Evolutionary conservation across 495 filamentous ascomycete species (phyloP).

Genomic region (Penicillium subrubescens): DNA sequence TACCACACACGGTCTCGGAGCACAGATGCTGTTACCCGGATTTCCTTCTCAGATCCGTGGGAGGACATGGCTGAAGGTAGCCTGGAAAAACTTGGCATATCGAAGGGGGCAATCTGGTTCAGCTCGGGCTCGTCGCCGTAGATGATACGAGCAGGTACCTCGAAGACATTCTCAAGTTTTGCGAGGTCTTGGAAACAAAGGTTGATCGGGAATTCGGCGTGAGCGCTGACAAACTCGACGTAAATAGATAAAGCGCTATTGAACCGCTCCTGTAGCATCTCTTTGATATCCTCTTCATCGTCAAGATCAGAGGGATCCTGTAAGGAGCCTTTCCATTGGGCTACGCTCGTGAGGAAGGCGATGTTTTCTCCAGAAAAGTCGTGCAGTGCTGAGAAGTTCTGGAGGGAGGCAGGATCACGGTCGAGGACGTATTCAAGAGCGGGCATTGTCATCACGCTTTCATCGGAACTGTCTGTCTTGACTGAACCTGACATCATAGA

Average conservation of each 20-base stretch:
- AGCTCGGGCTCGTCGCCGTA: neutral
- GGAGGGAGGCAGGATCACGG: constrained; percentile 51
- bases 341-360: constrained; percentile 59
- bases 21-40: neutral
- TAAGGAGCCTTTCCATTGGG: constrained; percentile 51
- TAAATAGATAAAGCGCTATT: neutral
- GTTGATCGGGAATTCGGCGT: neutral
- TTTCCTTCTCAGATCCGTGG: neutral
- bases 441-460: neutral
- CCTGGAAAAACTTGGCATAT: neutral
- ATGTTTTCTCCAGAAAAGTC: constrained; percentile 72
- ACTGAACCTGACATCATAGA: neutral
- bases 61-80: neutral
- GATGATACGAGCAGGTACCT: neutral
- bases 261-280: neutral
- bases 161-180: neutral
- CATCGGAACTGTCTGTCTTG: neutral
- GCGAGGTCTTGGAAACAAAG: neutral
- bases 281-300: neutral
- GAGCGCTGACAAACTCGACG: neutral
- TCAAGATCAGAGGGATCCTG: neutral
- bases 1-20: neutral
- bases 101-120: neutral
- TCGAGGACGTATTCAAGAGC: neutral
- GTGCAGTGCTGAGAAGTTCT: constrained; percentile 59